Percentiles rank a stretch among this genome's conserved stretches.
These are phyloP conservation scores for Cocos nucifera DNA, from an alignment of 176 grass and related monocot species.

Conservation along the genomic window DNA sequence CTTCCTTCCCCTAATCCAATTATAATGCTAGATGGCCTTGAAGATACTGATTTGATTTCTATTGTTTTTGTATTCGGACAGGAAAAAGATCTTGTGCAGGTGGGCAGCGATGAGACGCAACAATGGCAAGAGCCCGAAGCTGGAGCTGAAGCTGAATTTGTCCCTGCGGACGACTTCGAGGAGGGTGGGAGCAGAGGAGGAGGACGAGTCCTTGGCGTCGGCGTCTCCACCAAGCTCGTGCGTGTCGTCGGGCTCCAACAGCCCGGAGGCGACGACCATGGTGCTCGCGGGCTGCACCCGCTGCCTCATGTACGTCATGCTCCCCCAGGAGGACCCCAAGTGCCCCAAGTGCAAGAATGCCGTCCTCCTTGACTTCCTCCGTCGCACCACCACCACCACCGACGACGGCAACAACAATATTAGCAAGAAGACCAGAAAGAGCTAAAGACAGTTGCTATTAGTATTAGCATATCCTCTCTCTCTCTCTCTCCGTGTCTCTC, in stretches of 20 bases:
- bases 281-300: slow-evolving; percentile 55
- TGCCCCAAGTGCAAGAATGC: slow-evolving; percentile 61
- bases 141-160: slow-evolving; percentile 49
- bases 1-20: no score
- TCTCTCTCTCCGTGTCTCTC: no score
- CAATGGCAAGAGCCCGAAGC: slow-evolving; percentile 20
- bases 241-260: slow-evolving; percentile 35
- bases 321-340: slow-evolving; percentile 49
- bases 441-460: neutral
- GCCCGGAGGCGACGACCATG: slow-evolving; percentile 42
- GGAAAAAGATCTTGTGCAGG: neutral
- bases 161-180: slow-evolving; percentile 17
- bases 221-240: slow-evolving; percentile 50
- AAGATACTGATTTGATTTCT: neutral
- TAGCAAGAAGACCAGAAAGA: slow-evolving; percentile 30
- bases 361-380: slow-evolving; percentile 48
- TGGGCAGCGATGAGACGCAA: slow-evolving; percentile 28
- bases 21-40: no score
- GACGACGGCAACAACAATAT: no score
- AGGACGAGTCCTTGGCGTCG: neutral
- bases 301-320: slow-evolving; percentile 73
- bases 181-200: neutral
- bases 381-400: no score
- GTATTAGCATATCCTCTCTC: no score
- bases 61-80: neutral